A percentile compares a stretch with the other conserved stretches of the same genome.
These are phyloP conservation scores for Miscanthus lutarioriparius DNA, from an alignment of 176 grass and related monocot genomes.

Conservation along the genomic window DNA sequence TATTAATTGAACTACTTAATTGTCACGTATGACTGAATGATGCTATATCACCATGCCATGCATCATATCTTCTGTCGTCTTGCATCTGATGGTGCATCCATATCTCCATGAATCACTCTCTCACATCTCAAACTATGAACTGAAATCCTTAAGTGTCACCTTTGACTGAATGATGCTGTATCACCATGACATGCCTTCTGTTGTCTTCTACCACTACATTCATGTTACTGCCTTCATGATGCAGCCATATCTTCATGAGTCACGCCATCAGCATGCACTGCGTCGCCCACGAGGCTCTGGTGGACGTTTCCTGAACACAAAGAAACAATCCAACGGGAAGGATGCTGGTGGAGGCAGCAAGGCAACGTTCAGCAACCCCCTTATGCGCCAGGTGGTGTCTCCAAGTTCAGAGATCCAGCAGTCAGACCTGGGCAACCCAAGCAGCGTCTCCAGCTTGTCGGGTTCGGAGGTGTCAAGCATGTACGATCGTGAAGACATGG, in stretches of 20 bases:
- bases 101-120: conserved; percentile 77
- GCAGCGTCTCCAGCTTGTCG: conserved; percentile 64
- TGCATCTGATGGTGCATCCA: conserved; percentile 40
- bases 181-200: not conserved
- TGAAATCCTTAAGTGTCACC: not conserved
- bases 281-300: conserved; percentile 79
- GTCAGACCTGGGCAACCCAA: conserved; percentile 55
- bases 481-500: conserved; percentile 49
- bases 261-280: conserved; percentile 88
- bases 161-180: not conserved
- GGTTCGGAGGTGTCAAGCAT: conserved; percentile 85
- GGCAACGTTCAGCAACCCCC: not conserved
- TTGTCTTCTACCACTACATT: not conserved
- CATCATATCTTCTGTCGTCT: not conserved
- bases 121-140: not conserved
- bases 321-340: conserved; percentile 44
- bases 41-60: not conserved
- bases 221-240: conserved; percentile 5
- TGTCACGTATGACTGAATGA: not conserved
- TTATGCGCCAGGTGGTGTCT: conserved; percentile 38
- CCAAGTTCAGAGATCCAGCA: conserved; percentile 75
- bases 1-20: not conserved
- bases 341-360: conserved; percentile 14
- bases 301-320: conserved; percentile 90
- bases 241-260: conserved; percentile 96